Conservation (phyloP, 352 stramenopile species). For the Pythium oligandrum region DNA sequence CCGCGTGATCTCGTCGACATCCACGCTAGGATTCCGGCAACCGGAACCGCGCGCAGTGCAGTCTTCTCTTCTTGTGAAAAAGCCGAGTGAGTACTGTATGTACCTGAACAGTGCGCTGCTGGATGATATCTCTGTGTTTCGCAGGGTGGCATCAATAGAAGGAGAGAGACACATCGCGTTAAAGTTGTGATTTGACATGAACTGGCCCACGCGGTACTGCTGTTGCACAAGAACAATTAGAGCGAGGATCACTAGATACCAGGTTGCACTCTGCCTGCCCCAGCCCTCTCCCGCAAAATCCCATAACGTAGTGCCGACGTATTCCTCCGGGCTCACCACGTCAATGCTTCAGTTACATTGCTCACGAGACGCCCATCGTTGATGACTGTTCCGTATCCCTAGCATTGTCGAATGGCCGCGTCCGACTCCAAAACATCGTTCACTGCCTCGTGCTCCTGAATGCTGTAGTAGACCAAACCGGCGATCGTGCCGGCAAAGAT, state of each 20-base stretch:
- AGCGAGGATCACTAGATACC: no score
- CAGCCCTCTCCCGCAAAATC: no score
- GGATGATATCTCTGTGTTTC: slow-evolving; percentile 52
- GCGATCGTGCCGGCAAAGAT: slow-evolving; percentile 51
- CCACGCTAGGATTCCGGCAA: no score
- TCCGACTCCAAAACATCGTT: slow-evolving; percentile 43
- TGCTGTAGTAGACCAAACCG: slow-evolving; percentile 73
- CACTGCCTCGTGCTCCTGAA: slow-evolving; percentile 56
- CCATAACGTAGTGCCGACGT: slow-evolving; percentile 46
- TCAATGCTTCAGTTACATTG: slow-evolving; percentile 36
- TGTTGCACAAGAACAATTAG: no score
- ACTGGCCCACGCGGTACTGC: slow-evolving; percentile 65
- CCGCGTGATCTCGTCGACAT: no score
- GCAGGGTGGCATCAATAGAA: slow-evolving; percentile 62
- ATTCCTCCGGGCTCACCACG: slow-evolving; percentile 67
- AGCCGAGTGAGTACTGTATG: no score
- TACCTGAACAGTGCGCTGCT: no score
- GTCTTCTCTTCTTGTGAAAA: no score
- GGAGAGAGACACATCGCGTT: slow-evolving; percentile 74
- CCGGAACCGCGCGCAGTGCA: no score
- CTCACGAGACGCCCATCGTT: slow-evolving; percentile 40
- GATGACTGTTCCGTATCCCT: slow-evolving; percentile 58
- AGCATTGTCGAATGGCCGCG: slow-evolving; percentile 41
- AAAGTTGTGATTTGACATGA: slow-evolving; percentile 72
- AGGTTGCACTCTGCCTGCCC: not conserved